A percentile compares a stretch with the other conserved stretches of the same genome.
These are phyloP conservation scores for Suhomyces atakaporum DNA, from an alignment of 1,139 yeast genomes.

Conservation along the genomic window DNA sequence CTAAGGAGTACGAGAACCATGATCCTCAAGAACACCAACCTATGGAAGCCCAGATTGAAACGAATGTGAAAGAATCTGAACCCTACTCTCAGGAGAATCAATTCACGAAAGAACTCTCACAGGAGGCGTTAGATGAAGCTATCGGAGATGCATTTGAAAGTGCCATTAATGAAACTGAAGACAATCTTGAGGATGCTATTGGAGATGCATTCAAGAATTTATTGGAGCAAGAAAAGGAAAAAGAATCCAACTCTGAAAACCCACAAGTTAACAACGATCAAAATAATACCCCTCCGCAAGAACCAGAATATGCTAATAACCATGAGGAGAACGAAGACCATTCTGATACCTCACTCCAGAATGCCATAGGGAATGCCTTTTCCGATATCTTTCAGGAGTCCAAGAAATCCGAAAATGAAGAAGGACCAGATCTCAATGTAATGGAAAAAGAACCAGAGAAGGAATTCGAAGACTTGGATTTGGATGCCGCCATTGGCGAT, in stretches of 20 bases:
- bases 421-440: no score
- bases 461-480: conserved; percentile 21
- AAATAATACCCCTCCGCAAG: no score
- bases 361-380: conserved; percentile 31
- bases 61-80: neutral
- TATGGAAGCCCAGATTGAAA: neutral
- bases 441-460: conserved; percentile 3
- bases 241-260: neutral
- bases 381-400: conserved; percentile 13
- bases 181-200: conserved; percentile 17
- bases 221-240: conserved; percentile 1
- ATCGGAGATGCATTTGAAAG: conserved; percentile 17
- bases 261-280: no score
- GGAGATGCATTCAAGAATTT: conserved; percentile 16
- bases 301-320: neutral
- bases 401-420: neutral
- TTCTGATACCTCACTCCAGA: conserved; percentile 18
- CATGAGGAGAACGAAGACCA: neutral
- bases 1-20: conserved; percentile 2
- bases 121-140: conserved; percentile 12
- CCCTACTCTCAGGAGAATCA: neutral
- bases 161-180: conserved; percentile 5
- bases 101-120: neutral
- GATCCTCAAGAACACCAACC: conserved; percentile 1
- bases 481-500: conserved; percentile 33